phyloP scores from a whole-genome alignment of 495 filamentous ascomycete genomes.

The Tuber aestivum region DNA sequence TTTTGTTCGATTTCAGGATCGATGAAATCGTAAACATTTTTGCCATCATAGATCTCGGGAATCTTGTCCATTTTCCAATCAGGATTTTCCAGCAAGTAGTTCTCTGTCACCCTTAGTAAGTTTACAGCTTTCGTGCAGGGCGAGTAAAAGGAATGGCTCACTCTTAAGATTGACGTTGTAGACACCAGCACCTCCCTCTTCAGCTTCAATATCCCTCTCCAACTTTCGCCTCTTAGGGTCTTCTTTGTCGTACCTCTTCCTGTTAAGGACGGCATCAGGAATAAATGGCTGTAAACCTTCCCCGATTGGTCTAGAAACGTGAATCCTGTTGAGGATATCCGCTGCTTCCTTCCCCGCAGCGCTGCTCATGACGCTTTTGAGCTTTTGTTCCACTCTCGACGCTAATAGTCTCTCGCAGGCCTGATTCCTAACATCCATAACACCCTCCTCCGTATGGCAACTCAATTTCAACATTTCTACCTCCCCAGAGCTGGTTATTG shows the following conservation, averaged over 20 bases:
- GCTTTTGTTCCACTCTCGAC: constrained; percentile 86
- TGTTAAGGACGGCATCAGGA: constrained; percentile 70
- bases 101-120: constrained; percentile 42
- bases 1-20: constrained; percentile 94
- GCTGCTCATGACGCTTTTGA: constrained; percentile 77
- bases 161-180: constrained; percentile 83
- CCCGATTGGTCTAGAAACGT: constrained; percentile 85
- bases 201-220: constrained; percentile 82
- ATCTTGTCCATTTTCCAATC: constrained; percentile 96
- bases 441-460: constrained; percentile 89
- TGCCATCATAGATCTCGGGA: constrained; percentile 85
- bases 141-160: not conserved
- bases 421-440: constrained; percentile 88
- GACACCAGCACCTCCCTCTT: constrained; percentile 89
- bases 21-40: constrained; percentile 94
- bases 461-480: constrained; percentile 88
- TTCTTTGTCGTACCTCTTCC: constrained; percentile 81
- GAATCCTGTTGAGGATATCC: constrained; percentile 86
- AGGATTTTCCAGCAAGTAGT: constrained; percentile 74
- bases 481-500: constrained; percentile 73
- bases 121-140: not conserved
- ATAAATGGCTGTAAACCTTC: constrained; percentile 80
- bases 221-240: constrained; percentile 74
- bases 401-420: constrained; percentile 90
- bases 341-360: constrained; percentile 59